Base-by-base conservation (phyloP, 2,329 filamentous ascomycete genomes). In the Phyllosticta paracitricarpa region DNA sequence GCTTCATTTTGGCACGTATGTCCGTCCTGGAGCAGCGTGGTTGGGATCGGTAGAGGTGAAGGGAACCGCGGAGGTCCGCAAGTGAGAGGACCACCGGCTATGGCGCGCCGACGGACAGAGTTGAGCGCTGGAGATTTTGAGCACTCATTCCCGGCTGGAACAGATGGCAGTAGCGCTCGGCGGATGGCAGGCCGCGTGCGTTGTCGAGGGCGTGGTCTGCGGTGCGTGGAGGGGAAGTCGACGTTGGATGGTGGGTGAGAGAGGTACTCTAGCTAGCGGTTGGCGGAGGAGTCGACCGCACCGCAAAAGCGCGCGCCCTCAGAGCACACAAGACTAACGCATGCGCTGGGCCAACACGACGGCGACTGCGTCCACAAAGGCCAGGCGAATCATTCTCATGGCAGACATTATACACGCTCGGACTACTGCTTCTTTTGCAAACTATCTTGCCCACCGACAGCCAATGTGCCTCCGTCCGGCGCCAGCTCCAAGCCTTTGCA, bases 1-100 rank as follows among this genome's bases (percentile, higher is more conserved):
- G 60, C 60, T 58, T 62, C 60, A 62, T 62, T 51, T 56, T 58
- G 59, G 60, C 33, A 56, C 30, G n/a, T 25, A 25, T 25, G 6
- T 56, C 30, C 52, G 56, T 22, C 35, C 25, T 51, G 52, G 35
- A 51, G 60, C n/a, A 3, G 60, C 33, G 33, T 28, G 24, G 57
- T 51, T 56, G 51, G 26, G 33, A 51, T 56, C 56, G 56, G 60
- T 56, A 30, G 28, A 30, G 54, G 60, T 35, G 51, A 55, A 58
- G 51, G 60, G 56, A 57, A 54, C 60, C 56, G 54, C 60, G 56
- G 60, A 58, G 60, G 56, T 62, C 59, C 54, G 59, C 55, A 57
- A 58, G 56, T 53, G 51, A 30, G 51, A 58, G 60, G 35, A 56
- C 56, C 56, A 25, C 59, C 59, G 51, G 60, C 60, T 62, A 62